phyloP scores from a whole-genome alignment of 2,329 filamentous ascomycete genomes.

The Paracoccidioides lutzii region DNA sequence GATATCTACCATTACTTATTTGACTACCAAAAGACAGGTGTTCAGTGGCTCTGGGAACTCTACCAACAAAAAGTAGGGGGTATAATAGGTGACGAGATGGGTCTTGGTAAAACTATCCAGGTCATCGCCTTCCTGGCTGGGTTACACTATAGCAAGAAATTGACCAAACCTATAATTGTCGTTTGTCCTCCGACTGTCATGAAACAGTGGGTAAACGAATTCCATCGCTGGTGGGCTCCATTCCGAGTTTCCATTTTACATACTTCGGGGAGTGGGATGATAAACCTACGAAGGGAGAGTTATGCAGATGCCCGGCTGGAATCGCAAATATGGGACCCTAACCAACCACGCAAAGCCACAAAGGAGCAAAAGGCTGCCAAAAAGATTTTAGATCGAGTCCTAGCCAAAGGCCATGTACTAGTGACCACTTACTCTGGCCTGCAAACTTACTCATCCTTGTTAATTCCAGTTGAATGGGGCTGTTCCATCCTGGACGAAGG shows the following conservation, averaged over 20 bases:
- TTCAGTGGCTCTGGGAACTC: slow-evolving; percentile 90
- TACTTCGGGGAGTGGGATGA: slow-evolving; percentile 90
- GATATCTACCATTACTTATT: slow-evolving; percentile 89
- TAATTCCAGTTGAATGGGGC: slow-evolving; percentile 77
- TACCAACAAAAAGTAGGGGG: slow-evolving; percentile 83
- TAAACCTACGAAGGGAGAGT: slow-evolving; percentile 55
- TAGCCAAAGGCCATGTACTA: slow-evolving; percentile 75
- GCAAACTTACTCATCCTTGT: slow-evolving; percentile 75
- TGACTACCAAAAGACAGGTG: slow-evolving; percentile 92
- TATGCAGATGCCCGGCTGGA: slow-evolving; percentile 51
- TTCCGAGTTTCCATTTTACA: slow-evolving; percentile 89
- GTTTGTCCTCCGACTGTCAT: slow-evolving; percentile 91
- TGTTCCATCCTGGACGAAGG: slow-evolving; percentile 94
- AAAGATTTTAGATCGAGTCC: slow-evolving; percentile 69
- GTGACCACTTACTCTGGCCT: slow-evolving; percentile 93
- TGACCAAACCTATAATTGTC: slow-evolving; percentile 74
- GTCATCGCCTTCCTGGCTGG: slow-evolving; percentile 74
- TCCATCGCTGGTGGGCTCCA: slow-evolving; percentile 99
- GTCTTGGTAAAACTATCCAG: slow-evolving; percentile 86
- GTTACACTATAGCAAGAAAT: slow-evolving; percentile 77
- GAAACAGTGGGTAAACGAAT: slow-evolving; percentile 96
- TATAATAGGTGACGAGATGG: slow-evolving; percentile 97
- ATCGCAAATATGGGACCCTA: slow-evolving; percentile 41
- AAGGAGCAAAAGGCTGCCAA: slow-evolving; percentile 57
- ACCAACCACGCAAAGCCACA: slow-evolving; percentile 24